Evolutionary conservation across 129 eudicot genomes (phyloP), one percentile per base, ranked within the genome.

Genomic region (Flaveria sonorensis): DNA sequence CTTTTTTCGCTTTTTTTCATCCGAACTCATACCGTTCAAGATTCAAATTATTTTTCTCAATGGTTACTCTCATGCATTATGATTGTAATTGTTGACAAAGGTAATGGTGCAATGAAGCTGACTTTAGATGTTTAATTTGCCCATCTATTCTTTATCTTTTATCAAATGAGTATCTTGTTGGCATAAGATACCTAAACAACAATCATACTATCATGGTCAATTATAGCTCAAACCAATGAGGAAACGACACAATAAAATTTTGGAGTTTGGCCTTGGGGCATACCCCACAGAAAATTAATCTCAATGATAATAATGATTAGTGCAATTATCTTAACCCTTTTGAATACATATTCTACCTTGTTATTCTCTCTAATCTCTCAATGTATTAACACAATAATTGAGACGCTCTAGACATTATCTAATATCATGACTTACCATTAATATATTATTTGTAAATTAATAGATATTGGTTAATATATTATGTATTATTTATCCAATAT

Each of bases 141-240:
- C 62, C 7, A 56, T 19, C 62, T 56, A 56, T 20, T 56, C 6
- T 18, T 55, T 55, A 51, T 55, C 62, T 19, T 55, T 36, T 10
- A 57, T 20, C 64, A 59, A 59, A 59, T 24, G 64, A 59, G 64
- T 59, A 21, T 59, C 16, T 59, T 59, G 64, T 59, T 59, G 64
- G 64, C 16, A 59, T 21, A 57, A 57, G 64, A 57, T 57, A 21
- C 32, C 64, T 57, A 21, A 57, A 57, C 64, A 21, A 57, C 14
- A 21, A 57, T 57, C 61, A 57, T 10, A 57, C 15, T 20, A 21
- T 57, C 16, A 57, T 55, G 64, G 64, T 57, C 2, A 21, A 12
- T 10, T 21, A 10, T 10, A 57, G 20, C 15, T 3, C 2, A 21
- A 57, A 11, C n/a, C 16, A 59, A 59, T 59, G 36, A 3, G 24